Conservation (phyloP, 192 early-diverging fungal genomes). For the Coemansia sp. region DNA sequence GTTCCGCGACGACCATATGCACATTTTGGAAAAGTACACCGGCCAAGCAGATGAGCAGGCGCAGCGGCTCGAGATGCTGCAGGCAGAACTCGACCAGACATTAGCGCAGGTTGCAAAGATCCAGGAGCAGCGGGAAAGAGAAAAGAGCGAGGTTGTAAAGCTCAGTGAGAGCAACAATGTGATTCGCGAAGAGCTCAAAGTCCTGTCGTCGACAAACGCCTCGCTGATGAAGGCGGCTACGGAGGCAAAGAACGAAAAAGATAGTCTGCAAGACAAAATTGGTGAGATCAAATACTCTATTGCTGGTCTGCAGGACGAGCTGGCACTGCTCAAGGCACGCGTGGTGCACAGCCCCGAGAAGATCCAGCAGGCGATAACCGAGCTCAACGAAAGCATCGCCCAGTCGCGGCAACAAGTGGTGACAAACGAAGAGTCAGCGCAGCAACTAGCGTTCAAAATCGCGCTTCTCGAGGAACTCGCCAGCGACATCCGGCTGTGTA, state of each 20-base stretch:
- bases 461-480: slow-evolving; percentile 57
- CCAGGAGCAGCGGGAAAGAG: slow-evolving; percentile 50
- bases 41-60: slow-evolving; percentile 55
- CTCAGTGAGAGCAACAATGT: slow-evolving; percentile 54
- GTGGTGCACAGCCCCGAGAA: slow-evolving; percentile 77
- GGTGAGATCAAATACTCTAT: slow-evolving; percentile 50
- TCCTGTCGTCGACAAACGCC: slow-evolving; percentile 46
- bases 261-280: slow-evolving; percentile 55
- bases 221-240: slow-evolving; percentile 44
- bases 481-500: slow-evolving; percentile 55
- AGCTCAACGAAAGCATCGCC: slow-evolving; percentile 55
- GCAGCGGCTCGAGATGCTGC: slow-evolving; percentile 35
- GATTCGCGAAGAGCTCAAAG: slow-evolving; percentile 57
- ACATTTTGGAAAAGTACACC: slow-evolving; percentile 62
- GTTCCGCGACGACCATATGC: slow-evolving; percentile 79
- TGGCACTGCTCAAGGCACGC: slow-evolving; percentile 55
- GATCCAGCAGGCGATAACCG: slow-evolving; percentile 62
- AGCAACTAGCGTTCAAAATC: slow-evolving; percentile 57
- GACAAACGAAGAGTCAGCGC: slow-evolving; percentile 52
- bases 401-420: slow-evolving; percentile 50
- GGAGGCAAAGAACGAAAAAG: slow-evolving; percentile 53
- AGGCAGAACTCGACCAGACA: slow-evolving; percentile 58
- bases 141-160: slow-evolving; percentile 53
- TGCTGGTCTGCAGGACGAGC: slow-evolving; percentile 52
- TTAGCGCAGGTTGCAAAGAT: slow-evolving; percentile 56